Percentiles rank a stretch among this genome's conserved stretches.
Evolutionary conservation across 495 filamentous ascomycete genomes (phyloP).

Genomic region (Tetracladium marchalianum): DNA sequence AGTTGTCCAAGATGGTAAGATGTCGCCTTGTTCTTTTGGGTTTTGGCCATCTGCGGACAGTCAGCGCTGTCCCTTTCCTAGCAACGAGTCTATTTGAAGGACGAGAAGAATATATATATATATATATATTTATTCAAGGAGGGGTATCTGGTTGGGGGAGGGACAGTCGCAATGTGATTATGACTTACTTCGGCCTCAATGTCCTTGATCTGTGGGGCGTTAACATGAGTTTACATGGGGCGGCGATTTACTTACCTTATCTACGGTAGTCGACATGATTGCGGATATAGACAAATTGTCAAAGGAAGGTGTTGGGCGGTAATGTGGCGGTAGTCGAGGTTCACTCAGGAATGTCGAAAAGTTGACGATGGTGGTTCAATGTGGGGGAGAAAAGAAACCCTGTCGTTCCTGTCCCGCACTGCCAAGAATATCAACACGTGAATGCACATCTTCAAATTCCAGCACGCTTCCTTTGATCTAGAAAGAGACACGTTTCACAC

Average conservation of each 20-base stretch:
- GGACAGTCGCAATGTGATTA: not conserved
- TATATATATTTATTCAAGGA: not conserved
- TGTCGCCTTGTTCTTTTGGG: slow-evolving; percentile 97
- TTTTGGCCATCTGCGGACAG: slow-evolving; percentile 70
- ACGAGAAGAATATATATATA: too few species aligned
- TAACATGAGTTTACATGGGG: not conserved
- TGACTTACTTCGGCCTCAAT: slow-evolving; percentile 78
- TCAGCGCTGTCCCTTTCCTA: slow-evolving; percentile 8
- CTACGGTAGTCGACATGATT: slow-evolving; percentile 91
- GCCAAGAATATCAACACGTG: too few species aligned
- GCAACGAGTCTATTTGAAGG: not conserved
- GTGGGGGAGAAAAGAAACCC: too few species aligned
- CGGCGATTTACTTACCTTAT: slow-evolving; percentile 56
- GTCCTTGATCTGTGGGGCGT: slow-evolving; percentile 75
- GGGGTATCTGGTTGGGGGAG: not conserved
- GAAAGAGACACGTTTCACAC: too few species aligned
- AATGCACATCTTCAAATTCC: too few species aligned
- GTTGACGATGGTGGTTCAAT: too few species aligned
- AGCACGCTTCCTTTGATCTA: too few species aligned
- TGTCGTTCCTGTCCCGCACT: too few species aligned
- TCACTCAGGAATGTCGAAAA: too few species aligned
- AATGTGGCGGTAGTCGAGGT: too few species aligned
- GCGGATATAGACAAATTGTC: slow-evolving; percentile 9
- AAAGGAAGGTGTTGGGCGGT: too few species aligned
- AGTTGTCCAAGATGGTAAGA: slow-evolving; percentile 82